Conservation (phyloP, 805 yeast genomes). For the Zygotorulaspora chibaensis region DNA sequence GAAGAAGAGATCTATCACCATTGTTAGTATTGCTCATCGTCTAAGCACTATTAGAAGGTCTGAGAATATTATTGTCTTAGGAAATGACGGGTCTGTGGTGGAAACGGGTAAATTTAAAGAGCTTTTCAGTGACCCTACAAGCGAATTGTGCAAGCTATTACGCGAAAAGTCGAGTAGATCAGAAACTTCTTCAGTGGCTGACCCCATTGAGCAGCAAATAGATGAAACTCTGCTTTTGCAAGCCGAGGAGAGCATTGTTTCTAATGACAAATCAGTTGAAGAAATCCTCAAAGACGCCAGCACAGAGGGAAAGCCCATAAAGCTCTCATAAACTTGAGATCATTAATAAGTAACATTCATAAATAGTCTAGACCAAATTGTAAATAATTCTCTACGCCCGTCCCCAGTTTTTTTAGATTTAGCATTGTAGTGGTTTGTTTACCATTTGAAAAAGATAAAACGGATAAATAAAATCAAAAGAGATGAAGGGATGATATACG, state of each 20-base stretch:
- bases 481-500: background rate
- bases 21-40: constrained; percentile 90
- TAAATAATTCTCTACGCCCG: background rate
- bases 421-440: background rate
- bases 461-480: background rate
- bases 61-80: constrained; percentile 78
- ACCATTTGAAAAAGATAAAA: constrained; percentile 1
- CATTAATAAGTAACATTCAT: constrained; percentile 4
- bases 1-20: constrained; percentile 59
- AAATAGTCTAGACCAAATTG: background rate
- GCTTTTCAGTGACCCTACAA: constrained; percentile 45
- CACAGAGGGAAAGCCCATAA: constrained; percentile 19
- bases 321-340: constrained; percentile 5
- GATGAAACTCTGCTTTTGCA: constrained; percentile 8
- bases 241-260: constrained; percentile 5
- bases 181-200: constrained; percentile 7
- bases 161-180: constrained; percentile 35
- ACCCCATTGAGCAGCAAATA: constrained; percentile 6
- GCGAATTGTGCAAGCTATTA: constrained; percentile 38
- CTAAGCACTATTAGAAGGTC: constrained; percentile 86
- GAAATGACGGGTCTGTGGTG: constrained; percentile 73
- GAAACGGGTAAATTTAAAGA: constrained; percentile 65
- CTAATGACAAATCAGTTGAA: constrained; percentile 17
- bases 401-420: constrained; percentile 1
- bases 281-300: constrained; percentile 23